phyloP scores from a whole-genome alignment of 208 protist species.

The Trypanosoma brucei region DNA sequence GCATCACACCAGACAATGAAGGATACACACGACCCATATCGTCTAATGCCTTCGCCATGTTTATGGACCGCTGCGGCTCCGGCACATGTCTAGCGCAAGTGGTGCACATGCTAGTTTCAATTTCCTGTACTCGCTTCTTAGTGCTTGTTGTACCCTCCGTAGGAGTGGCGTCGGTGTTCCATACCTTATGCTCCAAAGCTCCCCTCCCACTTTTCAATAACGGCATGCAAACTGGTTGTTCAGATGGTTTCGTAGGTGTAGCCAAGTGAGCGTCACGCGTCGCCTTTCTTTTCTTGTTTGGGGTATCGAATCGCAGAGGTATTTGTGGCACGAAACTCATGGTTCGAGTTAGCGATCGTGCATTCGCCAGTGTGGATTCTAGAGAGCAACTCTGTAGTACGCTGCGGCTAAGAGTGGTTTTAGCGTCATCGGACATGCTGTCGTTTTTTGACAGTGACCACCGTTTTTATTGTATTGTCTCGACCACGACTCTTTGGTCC shows the following conservation, averaged over 20 bases:
- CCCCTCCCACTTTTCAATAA: slow-evolving; percentile 2
- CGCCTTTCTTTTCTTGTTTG: neutral
- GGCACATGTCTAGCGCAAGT: slow-evolving; percentile 29
- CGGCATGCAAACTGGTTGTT: neutral
- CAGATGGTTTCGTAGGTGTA: neutral
- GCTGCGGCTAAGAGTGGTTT: neutral
- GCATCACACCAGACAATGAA: slow-evolving; percentile 22
- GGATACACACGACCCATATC: slow-evolving; percentile 42
- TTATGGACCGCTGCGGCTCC: slow-evolving; percentile 31
- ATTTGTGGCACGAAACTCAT: neutral
- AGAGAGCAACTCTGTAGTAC: neutral
- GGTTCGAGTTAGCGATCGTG: neutral
- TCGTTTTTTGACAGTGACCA: neutral
- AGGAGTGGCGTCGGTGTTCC: neutral
- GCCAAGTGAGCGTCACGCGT: too few species aligned
- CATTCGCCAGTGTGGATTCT: neutral
- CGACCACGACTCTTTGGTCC: too few species aligned
- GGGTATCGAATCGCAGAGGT: neutral
- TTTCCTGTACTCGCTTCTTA: slow-evolving; percentile 20
- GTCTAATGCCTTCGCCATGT: slow-evolving; percentile 28
- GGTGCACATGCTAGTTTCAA: slow-evolving; percentile 29
- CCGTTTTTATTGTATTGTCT: neutral
- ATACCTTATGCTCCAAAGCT: neutral
- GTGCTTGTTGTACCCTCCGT: neutral
- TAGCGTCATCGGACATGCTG: neutral